Percentiles rank a stretch among this genome's conserved stretches.
These are phyloP conservation scores for Rubroshorea leprosula DNA, from an alignment of 345 rosid genomes.

Conservation along the genomic window DNA sequence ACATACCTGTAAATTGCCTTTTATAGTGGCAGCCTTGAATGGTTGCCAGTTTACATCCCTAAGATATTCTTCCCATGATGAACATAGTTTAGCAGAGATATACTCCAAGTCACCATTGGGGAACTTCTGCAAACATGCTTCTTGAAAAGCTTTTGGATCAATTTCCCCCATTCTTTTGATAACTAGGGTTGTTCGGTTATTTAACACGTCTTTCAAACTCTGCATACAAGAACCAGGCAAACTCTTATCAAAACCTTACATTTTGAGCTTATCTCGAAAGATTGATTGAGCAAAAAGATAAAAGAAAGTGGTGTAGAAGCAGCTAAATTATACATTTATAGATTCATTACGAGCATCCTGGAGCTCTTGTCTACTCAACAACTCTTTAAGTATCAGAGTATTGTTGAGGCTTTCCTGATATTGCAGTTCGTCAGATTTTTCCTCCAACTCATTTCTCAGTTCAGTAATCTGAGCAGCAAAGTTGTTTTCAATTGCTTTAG, in stretches of 20 bases:
- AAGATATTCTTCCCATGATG: slow-evolving; percentile 20
- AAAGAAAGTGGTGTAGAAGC: too few species aligned
- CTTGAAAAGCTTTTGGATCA: slow-evolving; percentile 17
- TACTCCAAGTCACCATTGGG: slow-evolving; percentile 10
- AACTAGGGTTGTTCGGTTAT: slow-evolving; percentile 7
- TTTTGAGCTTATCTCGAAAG: too few species aligned
- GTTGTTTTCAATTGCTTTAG: not conserved
- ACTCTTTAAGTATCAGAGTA: slow-evolving; percentile 11
- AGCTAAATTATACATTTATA: slow-evolving; percentile 11
- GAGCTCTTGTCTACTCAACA: slow-evolving; percentile 20
- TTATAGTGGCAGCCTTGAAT: slow-evolving; percentile 3
- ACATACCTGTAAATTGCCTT: slow-evolving; percentile 19
- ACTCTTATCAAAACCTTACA: not conserved
- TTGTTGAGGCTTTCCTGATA: slow-evolving; percentile 13
- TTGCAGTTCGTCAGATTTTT: slow-evolving; percentile 16
- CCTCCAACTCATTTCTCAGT: slow-evolving; percentile 19
- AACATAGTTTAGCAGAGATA: slow-evolving; percentile 18
- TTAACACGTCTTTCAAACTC: slow-evolving; percentile 24
- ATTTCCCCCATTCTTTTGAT: slow-evolving; percentile 31
- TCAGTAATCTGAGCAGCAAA: slow-evolving; percentile 11
- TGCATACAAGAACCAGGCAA: slow-evolving; percentile 2
- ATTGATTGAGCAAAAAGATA: not conserved
- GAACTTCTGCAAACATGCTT: slow-evolving; percentile 15
- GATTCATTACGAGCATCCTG: slow-evolving; percentile 32
- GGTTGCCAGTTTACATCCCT: slow-evolving; percentile 24